phyloP scores from a whole-genome alignment of 306 rosid species.

The Luffa aegyptiaca region DNA sequence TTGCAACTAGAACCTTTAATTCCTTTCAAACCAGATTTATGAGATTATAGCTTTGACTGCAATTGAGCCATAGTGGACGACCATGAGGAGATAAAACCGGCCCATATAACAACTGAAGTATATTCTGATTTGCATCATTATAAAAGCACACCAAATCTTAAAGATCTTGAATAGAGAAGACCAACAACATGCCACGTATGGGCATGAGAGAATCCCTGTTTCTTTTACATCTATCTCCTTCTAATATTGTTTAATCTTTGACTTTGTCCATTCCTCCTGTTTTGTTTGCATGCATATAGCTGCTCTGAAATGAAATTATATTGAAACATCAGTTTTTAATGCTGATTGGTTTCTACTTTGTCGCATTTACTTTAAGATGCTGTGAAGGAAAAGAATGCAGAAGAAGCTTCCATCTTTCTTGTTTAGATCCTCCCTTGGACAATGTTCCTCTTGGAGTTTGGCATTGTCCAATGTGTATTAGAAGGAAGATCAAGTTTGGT shows the following conservation, averaged over 20 bases:
- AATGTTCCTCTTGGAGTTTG: conserved; percentile 50
- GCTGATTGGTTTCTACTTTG: background rate
- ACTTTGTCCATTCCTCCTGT: background rate
- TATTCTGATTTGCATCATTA: too few species aligned
- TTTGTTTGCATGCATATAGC: background rate
- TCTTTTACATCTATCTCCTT: background rate
- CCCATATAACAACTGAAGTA: too few species aligned
- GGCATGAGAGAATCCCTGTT: background rate
- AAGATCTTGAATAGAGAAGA: background rate
- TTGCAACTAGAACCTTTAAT: too few species aligned
- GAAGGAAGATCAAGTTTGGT: conserved; percentile 51
- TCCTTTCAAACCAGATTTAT: too few species aligned
- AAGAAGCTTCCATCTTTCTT: conserved; percentile 50
- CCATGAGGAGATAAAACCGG: too few species aligned
- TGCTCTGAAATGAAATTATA: background rate
- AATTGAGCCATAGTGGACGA: too few species aligned
- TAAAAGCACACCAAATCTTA: too few species aligned
- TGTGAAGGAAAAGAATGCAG: conserved; percentile 59
- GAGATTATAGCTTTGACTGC: too few species aligned
- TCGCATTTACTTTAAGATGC: conserved; percentile 26
- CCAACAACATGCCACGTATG: background rate
- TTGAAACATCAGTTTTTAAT: background rate
- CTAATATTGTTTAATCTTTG: background rate
- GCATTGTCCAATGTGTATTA: conserved; percentile 46
- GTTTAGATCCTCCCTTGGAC: conserved; percentile 59